These are phyloP conservation scores for Stagonosporopsis rhizophila DNA, from an alignment of 2,329 filamentous ascomycete species.

Conservation along the genomic window DNA sequence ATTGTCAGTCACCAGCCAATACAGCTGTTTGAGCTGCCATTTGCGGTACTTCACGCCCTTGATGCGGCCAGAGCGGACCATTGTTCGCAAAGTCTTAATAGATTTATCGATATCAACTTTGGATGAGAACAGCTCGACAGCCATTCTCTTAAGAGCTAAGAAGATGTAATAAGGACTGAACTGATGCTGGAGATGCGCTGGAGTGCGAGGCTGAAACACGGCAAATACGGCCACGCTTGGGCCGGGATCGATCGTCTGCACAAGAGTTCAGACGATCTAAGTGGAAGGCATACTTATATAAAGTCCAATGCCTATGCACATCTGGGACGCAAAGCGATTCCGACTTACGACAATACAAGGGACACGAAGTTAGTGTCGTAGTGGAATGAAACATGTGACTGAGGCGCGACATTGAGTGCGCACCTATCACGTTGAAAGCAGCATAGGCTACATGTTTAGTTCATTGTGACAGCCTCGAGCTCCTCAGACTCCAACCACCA, in stretches of 20 bases:
- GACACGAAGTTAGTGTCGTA: no score
- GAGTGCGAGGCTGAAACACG: not conserved
- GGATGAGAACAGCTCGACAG: not conserved
- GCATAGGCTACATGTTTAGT: no score
- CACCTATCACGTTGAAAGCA: not conserved
- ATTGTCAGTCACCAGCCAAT: conserved; percentile 5
- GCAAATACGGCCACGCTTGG: not conserved
- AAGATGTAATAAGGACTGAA: not conserved
- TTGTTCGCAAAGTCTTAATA: not conserved
- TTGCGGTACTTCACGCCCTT: conserved; percentile 3
- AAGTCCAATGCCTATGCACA: no score
- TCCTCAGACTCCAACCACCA: no score
- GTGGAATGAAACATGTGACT: no score
- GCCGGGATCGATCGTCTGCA: not conserved
- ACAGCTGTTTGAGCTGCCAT: conserved; percentile 11
- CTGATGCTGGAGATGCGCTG: not conserved
- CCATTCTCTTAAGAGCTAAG: not conserved
- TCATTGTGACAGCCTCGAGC: no score
- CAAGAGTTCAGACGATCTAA: not conserved
- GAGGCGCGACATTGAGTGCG: not conserved
- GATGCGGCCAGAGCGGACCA: not conserved
- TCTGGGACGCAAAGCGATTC: not conserved
- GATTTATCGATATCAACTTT: not conserved
- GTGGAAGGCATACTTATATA: not conserved
- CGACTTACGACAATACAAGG: not conserved